A percentile compares a stretch with the other conserved stretches of the same genome.
phyloP scores from a whole-genome alignment of 2,329 filamentous ascomycete genomes.

The Thelonectria olida region DNA sequence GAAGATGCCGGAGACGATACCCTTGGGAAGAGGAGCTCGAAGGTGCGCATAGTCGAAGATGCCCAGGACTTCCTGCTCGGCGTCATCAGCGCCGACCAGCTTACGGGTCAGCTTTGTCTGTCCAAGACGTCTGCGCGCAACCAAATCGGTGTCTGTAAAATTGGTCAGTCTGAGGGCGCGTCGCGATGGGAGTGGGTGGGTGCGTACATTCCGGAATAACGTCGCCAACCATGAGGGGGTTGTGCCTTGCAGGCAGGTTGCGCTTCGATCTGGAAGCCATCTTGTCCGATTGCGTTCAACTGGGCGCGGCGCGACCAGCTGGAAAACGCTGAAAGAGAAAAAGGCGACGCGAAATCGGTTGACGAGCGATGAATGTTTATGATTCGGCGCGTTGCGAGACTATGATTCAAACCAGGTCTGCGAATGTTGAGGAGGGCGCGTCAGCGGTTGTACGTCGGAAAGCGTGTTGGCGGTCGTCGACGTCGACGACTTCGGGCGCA shows the following conservation, averaged over 20 bases:
- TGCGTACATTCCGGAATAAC: constrained; percentile 67
- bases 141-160: constrained; percentile 73
- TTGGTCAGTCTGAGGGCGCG: constrained; percentile 37
- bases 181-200: constrained; percentile 10
- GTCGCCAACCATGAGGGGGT: constrained; percentile 72
- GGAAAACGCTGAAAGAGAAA: constrained; percentile 23
- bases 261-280: constrained; percentile 52
- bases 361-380: constrained; percentile 1
- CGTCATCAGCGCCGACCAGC: constrained; percentile 78
- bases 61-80: constrained; percentile 77
- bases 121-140: constrained; percentile 86
- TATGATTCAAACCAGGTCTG: constrained; percentile 19
- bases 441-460: constrained; percentile 29
- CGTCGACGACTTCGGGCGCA: not conserved
- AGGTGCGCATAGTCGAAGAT: constrained; percentile 97
- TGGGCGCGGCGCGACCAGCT: constrained; percentile 35
- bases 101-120: constrained; percentile 91
- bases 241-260: constrained; percentile 68
- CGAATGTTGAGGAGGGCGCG: constrained; percentile 16
- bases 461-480: constrained; percentile 12
- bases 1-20: constrained; percentile 93
- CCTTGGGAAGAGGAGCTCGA: constrained; percentile 89
- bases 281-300: constrained; percentile 34
- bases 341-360: constrained; percentile 31
- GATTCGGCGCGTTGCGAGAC: constrained; percentile 25